These are phyloP conservation scores for Pythium periplocum DNA, from an alignment of 352 stramenopile species.

Conservation along the genomic window DNA sequence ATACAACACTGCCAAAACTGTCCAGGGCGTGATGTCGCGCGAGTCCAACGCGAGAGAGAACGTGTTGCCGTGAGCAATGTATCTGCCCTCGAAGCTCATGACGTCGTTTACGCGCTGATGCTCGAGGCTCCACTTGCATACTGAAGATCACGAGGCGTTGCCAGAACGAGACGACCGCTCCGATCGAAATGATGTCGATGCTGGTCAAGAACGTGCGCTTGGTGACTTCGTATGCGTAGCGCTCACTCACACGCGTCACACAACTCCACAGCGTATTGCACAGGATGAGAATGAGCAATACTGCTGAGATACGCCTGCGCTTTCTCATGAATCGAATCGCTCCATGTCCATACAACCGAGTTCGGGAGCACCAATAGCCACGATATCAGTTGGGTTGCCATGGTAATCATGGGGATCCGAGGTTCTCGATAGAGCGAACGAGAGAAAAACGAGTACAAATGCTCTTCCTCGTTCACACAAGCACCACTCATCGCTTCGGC, in stretches of 20 bases:
- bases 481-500: constrained; percentile 14
- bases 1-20: constrained; percentile 9
- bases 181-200: constrained; percentile 13
- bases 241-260: constrained; percentile 11
- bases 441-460: constrained; percentile 20
- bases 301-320: constrained; percentile 18
- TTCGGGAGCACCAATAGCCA: constrained; percentile 18
- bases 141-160: constrained; percentile 10
- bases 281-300: constrained; percentile 13
- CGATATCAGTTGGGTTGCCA: constrained; percentile 13
- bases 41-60: constrained; percentile 10
- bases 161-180: constrained; percentile 5
- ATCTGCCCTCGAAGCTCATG: constrained; percentile 11
- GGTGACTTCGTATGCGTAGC: constrained; percentile 4
- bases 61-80: constrained; percentile 16
- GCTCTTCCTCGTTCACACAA: constrained; percentile 11
- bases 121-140: constrained; percentile 18
- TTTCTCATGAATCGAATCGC: constrained; percentile 10
- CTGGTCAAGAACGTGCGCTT: constrained; percentile 20
- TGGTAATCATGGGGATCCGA: constrained; percentile 8
- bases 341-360: constrained; percentile 19
- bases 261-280: constrained; percentile 10
- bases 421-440: constrained; percentile 17
- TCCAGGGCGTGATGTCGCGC: constrained; percentile 7
- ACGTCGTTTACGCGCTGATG: constrained; percentile 15